phyloP scores from a whole-genome alignment of 2,329 filamentous ascomycete genomes.

The Talaromyces sp. region DNA sequence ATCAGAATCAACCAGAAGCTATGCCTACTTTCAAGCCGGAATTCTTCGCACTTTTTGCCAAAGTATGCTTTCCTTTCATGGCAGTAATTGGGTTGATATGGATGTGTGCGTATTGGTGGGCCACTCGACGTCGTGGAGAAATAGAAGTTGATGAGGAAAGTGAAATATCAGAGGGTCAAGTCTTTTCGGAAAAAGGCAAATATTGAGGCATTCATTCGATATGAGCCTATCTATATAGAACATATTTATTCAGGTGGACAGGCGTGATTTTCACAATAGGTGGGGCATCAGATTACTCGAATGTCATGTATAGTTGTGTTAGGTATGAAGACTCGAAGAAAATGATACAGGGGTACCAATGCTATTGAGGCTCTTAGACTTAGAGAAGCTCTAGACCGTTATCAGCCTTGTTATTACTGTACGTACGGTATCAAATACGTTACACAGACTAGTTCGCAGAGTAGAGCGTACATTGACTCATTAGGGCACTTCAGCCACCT shows the following conservation, averaged over 20 bases:
- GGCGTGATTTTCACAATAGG: background rate
- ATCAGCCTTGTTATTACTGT: background rate
- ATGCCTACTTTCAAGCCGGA: slow-evolving; percentile 11
- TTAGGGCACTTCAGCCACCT: background rate
- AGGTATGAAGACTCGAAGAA: background rate
- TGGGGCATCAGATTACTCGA: background rate
- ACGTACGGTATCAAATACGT: background rate
- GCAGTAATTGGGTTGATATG: slow-evolving; percentile 1
- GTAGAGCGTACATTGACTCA: background rate
- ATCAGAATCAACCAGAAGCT: slow-evolving; percentile 1
- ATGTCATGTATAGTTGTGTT: background rate
- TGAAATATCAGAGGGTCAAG: background rate
- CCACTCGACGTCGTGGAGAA: background rate
- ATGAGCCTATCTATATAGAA: background rate
- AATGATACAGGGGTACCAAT: background rate
- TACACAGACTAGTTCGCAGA: background rate
- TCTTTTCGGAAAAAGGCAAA: background rate
- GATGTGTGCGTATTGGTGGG: slow-evolving; percentile 5
- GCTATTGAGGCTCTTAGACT: background rate
- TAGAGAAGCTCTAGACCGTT: background rate
- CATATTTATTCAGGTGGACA: background rate
- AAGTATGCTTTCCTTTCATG: slow-evolving; percentile 12
- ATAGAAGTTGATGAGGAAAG: background rate
- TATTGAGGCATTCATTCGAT: background rate
- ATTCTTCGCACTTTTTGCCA: slow-evolving; percentile 10